Base-by-base conservation (phyloP, 495 filamentous ascomycete genomes). In the Mytilinidion resinicola region DNA sequence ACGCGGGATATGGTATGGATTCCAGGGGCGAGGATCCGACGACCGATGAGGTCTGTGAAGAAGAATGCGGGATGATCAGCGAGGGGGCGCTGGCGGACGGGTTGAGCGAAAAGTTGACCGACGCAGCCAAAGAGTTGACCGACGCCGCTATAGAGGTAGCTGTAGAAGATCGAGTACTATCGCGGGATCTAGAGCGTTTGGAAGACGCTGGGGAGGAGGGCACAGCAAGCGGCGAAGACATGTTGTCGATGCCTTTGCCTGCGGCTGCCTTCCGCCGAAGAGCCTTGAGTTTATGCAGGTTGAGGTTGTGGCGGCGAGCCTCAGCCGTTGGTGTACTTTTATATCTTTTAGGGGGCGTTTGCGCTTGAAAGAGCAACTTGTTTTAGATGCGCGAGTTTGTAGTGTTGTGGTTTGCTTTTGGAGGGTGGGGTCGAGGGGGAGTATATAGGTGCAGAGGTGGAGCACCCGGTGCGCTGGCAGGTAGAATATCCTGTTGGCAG, bases 1-100 rank as follows among this genome's bases (percentile, higher is more conserved):
- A 74, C 12, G 69, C 67, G 33, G 72, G 72, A 55, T 66, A 66
- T 39, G 63, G 63, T 4, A 55, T 66, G 35, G 55, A 20, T 34
- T 66, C 63, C 15, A n/a, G 19, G 34, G 62, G 50, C 41, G 63
- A 53, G 14, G 55, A 37, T 56, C 59, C 63, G 4, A 51, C 35
- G 11, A 36, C 44, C 6, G 55, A 47, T 6, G 62, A 53, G 8
- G 62, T 42, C 11, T 57, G 35, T 4, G 50, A 55, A n/a, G 5
- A 1, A 6, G 20, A 30, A 11, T 36, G 15, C 1, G 63, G 63
- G 33, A 66, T 66, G 5, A 62, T 46, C 15, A 51, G 55, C 50
- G 59, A 51, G 19, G 63, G 55, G 30, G 55, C 57, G 51, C 39
- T 55, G 4, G 51, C 48, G 39, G 55, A 25, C 36, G 61, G 56